phyloP scores from a whole-genome alignment of 2,329 filamentous ascomycete species.

The Ophiostoma pallidulum region DNA sequence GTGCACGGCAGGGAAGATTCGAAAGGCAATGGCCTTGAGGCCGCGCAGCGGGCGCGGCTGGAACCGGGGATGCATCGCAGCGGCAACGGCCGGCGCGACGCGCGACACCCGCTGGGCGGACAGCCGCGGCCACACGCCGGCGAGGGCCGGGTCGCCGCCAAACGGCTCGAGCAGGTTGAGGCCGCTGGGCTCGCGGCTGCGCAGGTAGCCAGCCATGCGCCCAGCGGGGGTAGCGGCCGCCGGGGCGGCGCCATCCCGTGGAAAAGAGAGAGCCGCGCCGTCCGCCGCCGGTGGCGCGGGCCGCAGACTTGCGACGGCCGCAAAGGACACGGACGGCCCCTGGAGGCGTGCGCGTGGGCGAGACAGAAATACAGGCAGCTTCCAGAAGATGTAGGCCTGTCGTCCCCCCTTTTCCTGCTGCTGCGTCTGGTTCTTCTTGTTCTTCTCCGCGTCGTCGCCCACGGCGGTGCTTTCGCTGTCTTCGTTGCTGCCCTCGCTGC shows the following conservation, averaged over 20 bases:
- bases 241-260: background rate
- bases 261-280: slow-evolving; percentile 22
- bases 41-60: slow-evolving; percentile 50
- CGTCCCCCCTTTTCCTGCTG: slow-evolving; percentile 21
- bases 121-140: slow-evolving; percentile 53
- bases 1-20: slow-evolving; percentile 60
- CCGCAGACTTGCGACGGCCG: slow-evolving; percentile 50
- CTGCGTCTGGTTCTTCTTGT: slow-evolving; percentile 15
- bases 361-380: slow-evolving; percentile 45
- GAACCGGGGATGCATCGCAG: slow-evolving; percentile 31
- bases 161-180: slow-evolving; percentile 73
- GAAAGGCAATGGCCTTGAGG: slow-evolving; percentile 52
- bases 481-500: slow-evolving; percentile 22
- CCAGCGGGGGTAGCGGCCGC: background rate
- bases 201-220: slow-evolving; percentile 47
- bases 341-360: slow-evolving; percentile 57
- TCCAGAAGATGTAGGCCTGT: slow-evolving; percentile 50
- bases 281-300: slow-evolving; percentile 36
- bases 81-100: slow-evolving; percentile 57
- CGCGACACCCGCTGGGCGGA: slow-evolving; percentile 67
- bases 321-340: slow-evolving; percentile 55
- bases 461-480: slow-evolving; percentile 2
- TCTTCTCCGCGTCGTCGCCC: slow-evolving; percentile 18
- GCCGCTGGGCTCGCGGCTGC: slow-evolving; percentile 57
- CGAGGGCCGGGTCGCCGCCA: slow-evolving; percentile 52